Evolutionary conservation across 495 filamentous ascomycete genomes (phyloP), one percentile per base, ranked within the genome.

Genomic region (Neurospora discreta): DNA sequence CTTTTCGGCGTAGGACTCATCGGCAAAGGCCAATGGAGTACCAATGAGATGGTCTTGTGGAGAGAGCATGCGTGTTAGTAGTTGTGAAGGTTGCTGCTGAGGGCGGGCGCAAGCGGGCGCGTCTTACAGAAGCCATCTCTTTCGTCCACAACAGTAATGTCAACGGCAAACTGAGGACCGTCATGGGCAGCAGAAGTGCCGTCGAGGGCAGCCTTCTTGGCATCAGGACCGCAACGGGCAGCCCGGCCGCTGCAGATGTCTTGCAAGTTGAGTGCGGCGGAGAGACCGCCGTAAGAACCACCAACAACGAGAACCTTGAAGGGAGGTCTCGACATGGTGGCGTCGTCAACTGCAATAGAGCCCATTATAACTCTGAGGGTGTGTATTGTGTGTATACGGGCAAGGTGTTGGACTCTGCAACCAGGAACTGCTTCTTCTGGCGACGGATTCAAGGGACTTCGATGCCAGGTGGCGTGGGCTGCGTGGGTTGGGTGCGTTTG

Each of bases 91-190:
- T 40, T 30, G 58, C n/a, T 73, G 65, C n/a, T 73, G 65, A 70
- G 39, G 41, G 30, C 52, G 39, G 67, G 23, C 26, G 43, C 23
- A 68, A 80, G 83, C 83, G 38, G 26, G 69, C 72, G 39, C 52
- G 38, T 74, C 80, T 79, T 75, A 91, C 89, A 91, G 78, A 86
- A 91, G 36, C 90, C 90, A 83, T 93, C 90, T 30, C 88, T 82
- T 72, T 91, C 88, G 74, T 93, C 90, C 6, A 91, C 86, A 10
- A 93, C 82, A 11, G 89, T 91, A 67, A 91, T 88, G 43, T 90
- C 82, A 23, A 91, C 74, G 1, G 85, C 82, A 41, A 89, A 82
- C 18, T 79, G 78, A 76, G 78, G 40, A 73, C 80, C 75, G 39
- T 75, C 70, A 33, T 60, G 52, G 52, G 26, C 52, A 60, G 52